Evolutionary conservation across 345 rosid species (phyloP).

Genomic region (Arabidopsis arenosa): DNA sequence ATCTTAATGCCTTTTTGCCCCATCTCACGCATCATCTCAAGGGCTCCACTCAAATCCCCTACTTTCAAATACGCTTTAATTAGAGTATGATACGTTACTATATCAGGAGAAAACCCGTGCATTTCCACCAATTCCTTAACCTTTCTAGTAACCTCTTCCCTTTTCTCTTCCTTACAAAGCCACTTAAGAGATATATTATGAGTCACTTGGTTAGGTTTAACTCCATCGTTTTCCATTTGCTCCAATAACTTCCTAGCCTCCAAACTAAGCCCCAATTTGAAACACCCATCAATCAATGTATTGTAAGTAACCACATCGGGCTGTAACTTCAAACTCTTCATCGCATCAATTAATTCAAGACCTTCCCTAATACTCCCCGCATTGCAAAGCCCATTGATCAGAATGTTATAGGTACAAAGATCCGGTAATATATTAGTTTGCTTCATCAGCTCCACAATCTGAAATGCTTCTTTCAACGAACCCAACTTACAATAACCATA

Average conservation of each 20-base stretch:
- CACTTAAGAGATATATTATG: slow-evolving; percentile 70
- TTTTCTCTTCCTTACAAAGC: slow-evolving; percentile 73
- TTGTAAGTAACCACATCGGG: slow-evolving; percentile 86
- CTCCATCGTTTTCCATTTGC: slow-evolving; percentile 68
- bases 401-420: slow-evolving; percentile 68
- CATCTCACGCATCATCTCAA: slow-evolving; percentile 77
- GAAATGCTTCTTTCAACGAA: slow-evolving; percentile 70
- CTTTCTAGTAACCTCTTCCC: slow-evolving; percentile 61
- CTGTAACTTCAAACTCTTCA: slow-evolving; percentile 64
- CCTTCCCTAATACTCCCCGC: slow-evolving; percentile 68
- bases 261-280: slow-evolving; percentile 47
- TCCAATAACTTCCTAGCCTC: slow-evolving; percentile 65
- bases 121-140: slow-evolving; percentile 60
- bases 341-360: slow-evolving; percentile 60
- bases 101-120: slow-evolving; percentile 61
- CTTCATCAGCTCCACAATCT: slow-evolving; percentile 73
- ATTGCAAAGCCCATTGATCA: slow-evolving; percentile 68
- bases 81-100: slow-evolving; percentile 72
- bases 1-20: slow-evolving; percentile 69
- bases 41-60: slow-evolving; percentile 66
- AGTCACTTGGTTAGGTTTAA: slow-evolving; percentile 64
- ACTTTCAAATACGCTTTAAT: slow-evolving; percentile 67
- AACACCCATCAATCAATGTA: slow-evolving; percentile 81
- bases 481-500: slow-evolving; percentile 80
- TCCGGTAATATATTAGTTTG: slow-evolving; percentile 61